These are phyloP conservation scores for Calonectria fujianensis DNA, from an alignment of 2,329 filamentous ascomycete genomes.

Conservation along the genomic window DNA sequence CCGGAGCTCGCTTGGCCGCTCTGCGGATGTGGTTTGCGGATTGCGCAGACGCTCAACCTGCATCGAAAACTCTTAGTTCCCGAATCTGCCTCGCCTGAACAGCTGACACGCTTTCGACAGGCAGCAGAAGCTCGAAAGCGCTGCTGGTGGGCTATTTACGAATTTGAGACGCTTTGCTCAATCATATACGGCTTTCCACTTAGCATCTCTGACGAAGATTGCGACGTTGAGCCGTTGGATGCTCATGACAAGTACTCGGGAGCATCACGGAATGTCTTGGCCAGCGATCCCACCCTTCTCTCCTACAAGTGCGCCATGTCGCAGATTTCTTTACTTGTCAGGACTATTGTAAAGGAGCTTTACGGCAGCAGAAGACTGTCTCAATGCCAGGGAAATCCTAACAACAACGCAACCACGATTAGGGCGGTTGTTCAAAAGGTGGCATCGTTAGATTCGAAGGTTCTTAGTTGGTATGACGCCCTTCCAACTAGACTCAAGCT, in stretches of 20 bases:
- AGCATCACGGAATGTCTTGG: background rate
- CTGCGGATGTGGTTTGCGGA: conserved; percentile 60
- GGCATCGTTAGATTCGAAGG: background rate
- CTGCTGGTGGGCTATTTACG: conserved; percentile 65
- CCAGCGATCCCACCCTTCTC: conserved; percentile 37
- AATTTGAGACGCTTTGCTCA: conserved; percentile 63
- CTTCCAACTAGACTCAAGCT: conserved; percentile 26
- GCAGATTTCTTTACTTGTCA: conserved; percentile 44
- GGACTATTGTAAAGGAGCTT: conserved; percentile 39
- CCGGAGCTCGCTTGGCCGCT: conserved; percentile 62
- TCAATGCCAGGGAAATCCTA: background rate
- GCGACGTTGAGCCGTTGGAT: conserved; percentile 56
- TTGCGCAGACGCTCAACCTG: conserved; percentile 60
- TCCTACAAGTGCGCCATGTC: conserved; percentile 52
- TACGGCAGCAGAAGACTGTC: conserved; percentile 37
- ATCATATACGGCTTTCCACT: conserved; percentile 63
- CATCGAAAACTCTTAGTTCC: conserved; percentile 47
- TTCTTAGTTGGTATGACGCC: conserved; percentile 23
- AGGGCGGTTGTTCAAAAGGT: conserved; percentile 26
- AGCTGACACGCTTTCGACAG: background rate
- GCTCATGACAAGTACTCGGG: conserved; percentile 50
- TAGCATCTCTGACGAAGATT: conserved; percentile 58
- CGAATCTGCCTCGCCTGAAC: background rate
- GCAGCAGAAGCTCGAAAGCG: conserved; percentile 57
- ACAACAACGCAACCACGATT: background rate